Evolutionary conservation across 768 basidiomycete species (phyloP).

Genomic region (Pluteus cervinus): DNA sequence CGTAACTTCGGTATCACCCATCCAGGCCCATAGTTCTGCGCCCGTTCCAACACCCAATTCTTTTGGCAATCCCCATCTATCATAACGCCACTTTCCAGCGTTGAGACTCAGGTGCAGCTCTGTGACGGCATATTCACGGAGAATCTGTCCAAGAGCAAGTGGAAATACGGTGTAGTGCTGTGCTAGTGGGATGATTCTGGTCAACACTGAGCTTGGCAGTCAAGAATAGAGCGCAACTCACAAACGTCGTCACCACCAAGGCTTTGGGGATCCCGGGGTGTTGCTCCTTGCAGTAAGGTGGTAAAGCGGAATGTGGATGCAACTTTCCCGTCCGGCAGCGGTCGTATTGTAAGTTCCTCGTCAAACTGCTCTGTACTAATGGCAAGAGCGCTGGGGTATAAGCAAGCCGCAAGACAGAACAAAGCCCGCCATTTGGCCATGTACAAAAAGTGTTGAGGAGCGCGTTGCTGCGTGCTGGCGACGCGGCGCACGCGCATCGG

Average conservation of each 20-base stretch:
- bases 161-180: constrained; percentile 89
- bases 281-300: constrained; percentile 47
- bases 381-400: constrained; percentile 12
- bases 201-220: too few species aligned
- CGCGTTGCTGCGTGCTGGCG: too few species aligned
- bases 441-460: too few species aligned
- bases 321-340: constrained; percentile 80
- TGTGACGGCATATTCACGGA: constrained; percentile 79
- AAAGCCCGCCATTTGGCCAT: too few species aligned
- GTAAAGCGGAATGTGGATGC: constrained; percentile 77
- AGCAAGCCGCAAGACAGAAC: constrained; percentile 12
- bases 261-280: constrained; percentile 50
- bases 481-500: too few species aligned
- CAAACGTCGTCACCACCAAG: constrained; percentile 43
- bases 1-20: constrained; percentile 55
- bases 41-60: constrained; percentile 76
- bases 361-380: constrained; percentile 38
- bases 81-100: constrained; percentile 89
- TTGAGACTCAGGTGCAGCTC: constrained; percentile 89
- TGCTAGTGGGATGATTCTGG: constrained; percentile 69
- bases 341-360: constrained; percentile 35
- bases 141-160: constrained; percentile 78
- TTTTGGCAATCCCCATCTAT: constrained; percentile 76
- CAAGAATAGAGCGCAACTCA: too few species aligned
- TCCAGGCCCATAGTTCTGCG: constrained; percentile 90